A percentile compares a stretch with the other conserved stretches of the same genome.
Conservation (phyloP, 257 asterid genomes). For the Solanum peruvianum region DNA sequence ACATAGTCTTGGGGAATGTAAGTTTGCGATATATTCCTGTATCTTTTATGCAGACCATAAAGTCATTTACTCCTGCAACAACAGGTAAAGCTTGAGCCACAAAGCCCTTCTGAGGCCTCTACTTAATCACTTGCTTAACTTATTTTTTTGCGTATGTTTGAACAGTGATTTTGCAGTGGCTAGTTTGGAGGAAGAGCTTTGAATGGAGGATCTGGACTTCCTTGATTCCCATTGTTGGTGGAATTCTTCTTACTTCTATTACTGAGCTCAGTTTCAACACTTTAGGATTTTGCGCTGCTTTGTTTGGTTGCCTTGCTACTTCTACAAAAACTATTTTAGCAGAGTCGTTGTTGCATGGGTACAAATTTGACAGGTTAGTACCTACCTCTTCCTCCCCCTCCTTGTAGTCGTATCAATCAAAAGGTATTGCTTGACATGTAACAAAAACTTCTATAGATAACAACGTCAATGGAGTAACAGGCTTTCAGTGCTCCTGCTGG, state of each 20-base stretch:
- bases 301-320: slow-evolving; percentile 76
- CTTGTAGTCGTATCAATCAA: background rate
- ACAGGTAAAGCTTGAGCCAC: slow-evolving; percentile 35
- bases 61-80: slow-evolving; percentile 80
- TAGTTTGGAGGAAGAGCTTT: slow-evolving; percentile 61
- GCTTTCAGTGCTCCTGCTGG: background rate
- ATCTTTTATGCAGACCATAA: slow-evolving; percentile 81
- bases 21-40: slow-evolving; percentile 74
- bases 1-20: slow-evolving; percentile 69
- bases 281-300: slow-evolving; percentile 72
- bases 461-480: background rate
- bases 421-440: background rate
- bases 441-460: background rate
- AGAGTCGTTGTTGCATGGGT: slow-evolving; percentile 65
- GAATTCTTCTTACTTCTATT: slow-evolving; percentile 64
- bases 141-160: background rate
- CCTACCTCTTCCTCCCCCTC: background rate
- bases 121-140: background rate
- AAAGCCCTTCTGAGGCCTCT: background rate
- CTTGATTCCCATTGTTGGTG: slow-evolving; percentile 74
- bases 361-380: slow-evolving; percentile 54
- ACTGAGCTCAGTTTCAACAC: slow-evolving; percentile 74
- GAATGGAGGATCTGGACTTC: slow-evolving; percentile 81
- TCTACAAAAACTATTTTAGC: slow-evolving; percentile 80
- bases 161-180: slow-evolving; percentile 75